Base-by-base conservation (phyloP, 2,329 filamentous ascomycete genomes). In the Pseudonectria foliicola region DNA sequence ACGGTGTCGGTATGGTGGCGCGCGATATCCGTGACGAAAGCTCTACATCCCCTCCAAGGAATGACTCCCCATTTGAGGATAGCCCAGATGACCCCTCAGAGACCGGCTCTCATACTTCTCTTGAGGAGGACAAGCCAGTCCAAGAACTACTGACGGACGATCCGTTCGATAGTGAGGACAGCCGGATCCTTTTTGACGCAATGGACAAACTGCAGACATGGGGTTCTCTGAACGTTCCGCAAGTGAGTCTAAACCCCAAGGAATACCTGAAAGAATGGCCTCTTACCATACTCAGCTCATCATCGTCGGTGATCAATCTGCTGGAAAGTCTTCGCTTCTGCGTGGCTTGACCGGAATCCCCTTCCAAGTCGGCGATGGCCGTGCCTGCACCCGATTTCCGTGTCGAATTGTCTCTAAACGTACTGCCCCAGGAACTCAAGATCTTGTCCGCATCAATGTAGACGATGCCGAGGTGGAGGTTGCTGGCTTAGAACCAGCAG, bases 301-400 rank as follows among this genome's bases (percentile, higher is more conserved):
- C 2, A 59, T 63, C 18, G 57, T 62, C 0, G 60, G 61, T 2
- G 50, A 54, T 1, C 60, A 63, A 37, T 63, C 58, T 1, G 49
- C 56, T 3, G 60, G 60, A 3, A 63, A 63, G 15, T 63, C 61
- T 0, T 62, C 61, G 6, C 45, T 64, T 2, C 43, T 64, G 3
- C 55, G 56, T 30, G 60, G 53, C 13, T 38, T 63, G 33, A 62
- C 57, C 1, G 59, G 56, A 3, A 61, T 64, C 12, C 61, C 60
- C 0, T 64, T 64, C 24, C 56, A 55, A 0, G 51, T 58, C 1
- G 53, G 52, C 10, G 45, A 37, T 6, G 46, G 47, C 0, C 49
- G 54, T n/a, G n/a, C n/a, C 13, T 64, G 61, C 32, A 63, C 60
- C 28, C 54, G 60, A 12, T 64, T 61, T 27, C 57, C 61, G 0